Evolutionary conservation across 2,329 filamentous ascomycete species (phyloP).

Genomic region (Ustulina deusta): DNA sequence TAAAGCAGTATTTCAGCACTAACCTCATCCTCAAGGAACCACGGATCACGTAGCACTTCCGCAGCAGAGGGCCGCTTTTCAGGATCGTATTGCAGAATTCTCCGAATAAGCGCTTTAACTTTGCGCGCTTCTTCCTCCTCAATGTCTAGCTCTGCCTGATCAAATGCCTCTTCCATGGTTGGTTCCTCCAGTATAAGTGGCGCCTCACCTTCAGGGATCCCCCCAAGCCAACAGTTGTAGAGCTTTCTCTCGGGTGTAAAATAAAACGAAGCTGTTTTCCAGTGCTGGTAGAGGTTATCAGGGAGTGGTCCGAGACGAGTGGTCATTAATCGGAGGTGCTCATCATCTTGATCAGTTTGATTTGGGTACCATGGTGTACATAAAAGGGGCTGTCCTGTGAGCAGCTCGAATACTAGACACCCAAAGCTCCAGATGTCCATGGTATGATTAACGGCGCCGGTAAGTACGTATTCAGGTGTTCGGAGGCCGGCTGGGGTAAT

Average conservation of each 20-base stretch:
- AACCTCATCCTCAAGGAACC: conserved; percentile 43
- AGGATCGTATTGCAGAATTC: conserved; percentile 51
- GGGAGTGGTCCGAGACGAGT: conserved; percentile 40
- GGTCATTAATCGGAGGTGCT: conserved; percentile 27
- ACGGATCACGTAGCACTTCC: conserved; percentile 50
- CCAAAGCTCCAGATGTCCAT: conserved; percentile 51
- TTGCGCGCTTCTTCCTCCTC: conserved; percentile 43
- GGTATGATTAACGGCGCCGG: conserved; percentile 40
- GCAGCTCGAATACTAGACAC: conserved; percentile 50
- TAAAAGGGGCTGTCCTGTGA: conserved; percentile 49
- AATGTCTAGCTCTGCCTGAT: conserved; percentile 42
- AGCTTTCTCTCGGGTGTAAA: conserved; percentile 46
- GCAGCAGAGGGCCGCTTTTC: conserved; percentile 46
- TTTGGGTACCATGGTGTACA: conserved; percentile 39
- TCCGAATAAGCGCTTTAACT: conserved; percentile 48
- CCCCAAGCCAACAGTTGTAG: conserved; percentile 47
- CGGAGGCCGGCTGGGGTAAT: conserved; percentile 46
- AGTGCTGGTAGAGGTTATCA: conserved; percentile 31
- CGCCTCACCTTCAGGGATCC: conserved; percentile 39
- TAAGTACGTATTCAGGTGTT: conserved; percentile 49
- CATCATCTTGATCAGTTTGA: conserved; percentile 39
- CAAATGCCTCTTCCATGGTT: conserved; percentile 48
- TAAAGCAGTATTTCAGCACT: too few species aligned
- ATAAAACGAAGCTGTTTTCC: conserved; percentile 46
- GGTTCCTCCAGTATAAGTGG: conserved; percentile 44